These are phyloP conservation scores for Eucalyptus camaldulensis DNA, from an alignment of 345 rosid genomes.

Conservation along the genomic window DNA sequence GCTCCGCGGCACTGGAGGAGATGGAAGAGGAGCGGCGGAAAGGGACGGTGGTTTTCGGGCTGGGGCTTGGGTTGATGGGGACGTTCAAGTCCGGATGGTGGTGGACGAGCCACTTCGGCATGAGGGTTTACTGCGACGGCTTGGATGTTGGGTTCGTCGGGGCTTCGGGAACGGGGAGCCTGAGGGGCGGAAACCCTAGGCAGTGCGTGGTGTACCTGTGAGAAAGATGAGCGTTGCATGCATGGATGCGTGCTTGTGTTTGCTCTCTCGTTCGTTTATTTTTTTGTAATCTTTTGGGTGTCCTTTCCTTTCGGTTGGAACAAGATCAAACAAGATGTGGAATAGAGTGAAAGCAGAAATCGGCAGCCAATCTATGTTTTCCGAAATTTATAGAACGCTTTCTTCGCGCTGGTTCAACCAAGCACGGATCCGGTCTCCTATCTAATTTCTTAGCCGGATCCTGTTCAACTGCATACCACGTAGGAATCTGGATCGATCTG, in stretches of 20 bases:
- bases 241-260: not conserved
- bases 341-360: not conserved
- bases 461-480: not conserved
- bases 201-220: constrained; percentile 1
- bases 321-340: not conserved
- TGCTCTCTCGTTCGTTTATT: not conserved
- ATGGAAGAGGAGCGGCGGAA: constrained; percentile 4
- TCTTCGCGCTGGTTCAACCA: not conserved
- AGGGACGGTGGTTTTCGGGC: constrained; percentile 5
- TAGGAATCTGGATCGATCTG: not conserved
- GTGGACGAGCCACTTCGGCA: not conserved
- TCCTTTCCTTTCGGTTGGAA: not conserved
- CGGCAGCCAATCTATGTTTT: not conserved
- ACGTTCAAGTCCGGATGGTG: constrained; percentile 10
- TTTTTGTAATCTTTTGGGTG: not conserved
- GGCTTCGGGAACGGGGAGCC: not conserved
- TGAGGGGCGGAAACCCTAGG: not conserved
- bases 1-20: not conserved
- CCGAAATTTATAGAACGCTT: not conserved
- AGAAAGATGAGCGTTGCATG: not conserved
- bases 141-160: constrained; percentile 13
- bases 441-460: not conserved
- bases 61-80: constrained; percentile 9
- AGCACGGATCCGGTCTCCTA: not conserved
- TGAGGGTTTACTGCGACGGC: constrained; percentile 16